Base-by-base conservation (phyloP, 805 yeast species). In the Starmerella floricola region DNA sequence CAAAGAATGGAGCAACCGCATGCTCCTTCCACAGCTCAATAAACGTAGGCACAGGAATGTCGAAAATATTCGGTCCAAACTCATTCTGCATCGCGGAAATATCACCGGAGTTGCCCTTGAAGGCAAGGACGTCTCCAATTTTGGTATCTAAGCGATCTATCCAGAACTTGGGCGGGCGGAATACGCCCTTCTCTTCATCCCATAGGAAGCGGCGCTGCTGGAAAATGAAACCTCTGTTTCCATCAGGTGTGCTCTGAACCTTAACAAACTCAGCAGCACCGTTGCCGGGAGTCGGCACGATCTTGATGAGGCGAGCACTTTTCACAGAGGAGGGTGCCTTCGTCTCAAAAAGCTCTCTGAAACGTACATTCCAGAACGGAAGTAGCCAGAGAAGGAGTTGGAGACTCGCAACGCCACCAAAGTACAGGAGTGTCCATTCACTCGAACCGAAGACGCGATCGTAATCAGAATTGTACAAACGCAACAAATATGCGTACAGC, bases 1-100 rank as follows among this genome's bases (percentile, higher is more conserved):
- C 95, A 55, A 91, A 91, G 61, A 91, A 84, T 11, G 98, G 98
- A 12, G 98, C 97, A 31, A 91, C 87, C 10, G 97, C 97, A 60
- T 91, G 98, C 63, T 91, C 97, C 58, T 84, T 79, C 68, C 91
- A 91, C 55, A 91, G 69, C 62, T 88, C 97, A 43, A 72, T 49
- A 55, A 91, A 88, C 0, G 95, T 74, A 38, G 98, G 98, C 42
- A 91, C 73, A 24, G 98, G 98, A 51, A 91, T 88, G 58, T 91
- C 98, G 58, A 91, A 91, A 51, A 72, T 72, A 66, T 91, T 91
- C 51, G 69, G 69, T 40, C 98, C 98, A 59, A 79, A 91, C 45
- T 73, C 64, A 56, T 86, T 74, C 34, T 54, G 52, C 30, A 66
- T 53, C 12, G 41, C 44, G 17, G 35, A 12, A 30, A 65, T 41